Evolutionary conservation across 306 rosid genomes (phyloP), one percentile per base, ranked within the genome.

Genomic region (Rosa lucieae): DNA sequence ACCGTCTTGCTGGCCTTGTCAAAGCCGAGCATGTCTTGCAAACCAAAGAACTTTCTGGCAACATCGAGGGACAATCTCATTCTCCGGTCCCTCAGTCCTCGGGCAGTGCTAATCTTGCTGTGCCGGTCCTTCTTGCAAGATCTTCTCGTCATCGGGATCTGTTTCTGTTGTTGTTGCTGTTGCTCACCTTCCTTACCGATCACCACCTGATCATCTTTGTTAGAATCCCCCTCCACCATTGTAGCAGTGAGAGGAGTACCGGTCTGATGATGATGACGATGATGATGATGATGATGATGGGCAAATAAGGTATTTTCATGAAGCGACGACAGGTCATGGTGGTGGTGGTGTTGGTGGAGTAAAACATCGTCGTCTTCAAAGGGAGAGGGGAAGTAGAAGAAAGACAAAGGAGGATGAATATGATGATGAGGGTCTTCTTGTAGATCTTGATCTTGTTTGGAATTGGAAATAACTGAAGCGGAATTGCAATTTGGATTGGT

Each of bases 1-100:
- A 95, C 97, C 0, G 99, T 93, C 77, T 93, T 93, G 89, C 99
- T 95, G 0, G 93, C 96, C 82, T 92, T 93, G 74, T 95, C 99
- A 51, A 85, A 92, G 5, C 93, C 94, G 15, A 95, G 70, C 90
- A 87, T 77, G 76, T 95, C 99, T 82, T 95, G 99, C 23, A 95
- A 81, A 0, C 95, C 96, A 17, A 95, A 95, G 49, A 95, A 91
- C 75, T 87, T 82, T 39, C 80, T 82, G 4, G 98, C 99, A 21
- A 93, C 97, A 2, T 89, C 91, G 0, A 93, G 86, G 4, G 99
- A 93, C 21, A 95, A 9, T 58, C 99, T 88, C 99, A 93, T 93
- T 84, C 99, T 86, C 32, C 99, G 87, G 61, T 95, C 98, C 56
- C 99, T 83, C 3, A 85, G 87, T 26, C 99, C 97, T 43, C 79